Conservation (phyloP, 2,329 filamentous ascomycete genomes). For the Tolypocladium ophioglossoides region DNA sequence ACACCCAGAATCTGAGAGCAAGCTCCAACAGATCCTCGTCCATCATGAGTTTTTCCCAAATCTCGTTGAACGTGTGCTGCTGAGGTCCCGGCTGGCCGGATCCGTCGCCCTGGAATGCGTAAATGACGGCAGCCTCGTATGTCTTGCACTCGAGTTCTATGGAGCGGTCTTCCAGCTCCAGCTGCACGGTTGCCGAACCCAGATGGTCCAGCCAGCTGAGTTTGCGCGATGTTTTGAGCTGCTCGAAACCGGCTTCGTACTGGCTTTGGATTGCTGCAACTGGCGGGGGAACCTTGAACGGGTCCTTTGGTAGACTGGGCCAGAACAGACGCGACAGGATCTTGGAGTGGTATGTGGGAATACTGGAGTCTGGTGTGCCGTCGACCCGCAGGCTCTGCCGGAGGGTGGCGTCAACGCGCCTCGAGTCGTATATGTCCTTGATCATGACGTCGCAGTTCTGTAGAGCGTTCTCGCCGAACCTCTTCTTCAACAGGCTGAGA, state of each 20-base stretch:
- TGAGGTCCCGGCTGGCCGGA: conserved; percentile 21
- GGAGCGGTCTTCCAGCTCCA: conserved; percentile 73
- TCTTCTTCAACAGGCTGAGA: conserved; percentile 74
- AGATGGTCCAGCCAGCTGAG: conserved; percentile 80
- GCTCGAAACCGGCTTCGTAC: conserved; percentile 69
- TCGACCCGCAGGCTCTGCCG: conserved; percentile 27
- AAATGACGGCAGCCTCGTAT: conserved; percentile 81
- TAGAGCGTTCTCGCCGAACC: conserved; percentile 75
- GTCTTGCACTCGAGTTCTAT: conserved; percentile 64
- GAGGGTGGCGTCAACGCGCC: conserved; percentile 59
- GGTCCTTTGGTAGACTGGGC: conserved; percentile 67
- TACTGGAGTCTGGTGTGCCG: conserved; percentile 6
- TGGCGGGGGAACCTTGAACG: conserved; percentile 51
- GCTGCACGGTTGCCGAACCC: conserved; percentile 67
- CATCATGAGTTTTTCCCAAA: conserved; percentile 54
- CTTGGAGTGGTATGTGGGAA: conserved; percentile 56
- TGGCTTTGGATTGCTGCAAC: conserved; percentile 51
- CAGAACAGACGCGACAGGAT: conserved; percentile 91
- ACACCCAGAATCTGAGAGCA: conserved; percentile 63
- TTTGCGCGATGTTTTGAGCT: conserved; percentile 73
- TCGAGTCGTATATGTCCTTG: conserved; percentile 79
- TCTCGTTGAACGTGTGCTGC: conserved; percentile 38
- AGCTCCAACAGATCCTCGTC: conserved; percentile 60
- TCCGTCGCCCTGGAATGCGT: conserved; percentile 58
- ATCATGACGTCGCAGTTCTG: conserved; percentile 98